Evolutionary conservation across 164 flowering plant genomes (phyloP), one percentile per base, ranked within the genome.

Genomic region (Vitis rotundifolia): DNA sequence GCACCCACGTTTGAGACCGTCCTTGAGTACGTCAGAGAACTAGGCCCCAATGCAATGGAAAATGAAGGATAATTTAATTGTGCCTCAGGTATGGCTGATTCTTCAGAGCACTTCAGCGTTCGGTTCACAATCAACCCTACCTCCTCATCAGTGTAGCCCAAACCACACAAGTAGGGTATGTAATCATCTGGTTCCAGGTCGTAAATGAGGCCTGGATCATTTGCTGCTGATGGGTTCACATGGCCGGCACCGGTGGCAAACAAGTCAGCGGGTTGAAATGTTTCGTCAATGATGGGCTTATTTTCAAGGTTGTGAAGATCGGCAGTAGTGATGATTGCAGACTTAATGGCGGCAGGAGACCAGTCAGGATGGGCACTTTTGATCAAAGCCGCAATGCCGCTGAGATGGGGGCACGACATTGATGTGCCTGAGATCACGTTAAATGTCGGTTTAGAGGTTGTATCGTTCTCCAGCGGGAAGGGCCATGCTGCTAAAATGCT

Each of bases 401-500:
- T 78, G 4, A 89, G 86, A 62, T 87, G 89, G 50, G 88, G 91
- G 49, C 85, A 79, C 0, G 88, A 76, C 87, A 87, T 84, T 3
- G 91, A 87, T 13, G 89, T 87, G 18, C 93, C 90, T 0, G 87
- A 87, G 1, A 76, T 63, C 8, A 85, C 71, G 71, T 79, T 77
- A 54, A 82, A 85, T 0, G 78, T 74, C 7, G 66, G 44, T 1
- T 65, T 70, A 0, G 78, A 63, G 8, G 67, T 70, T 0, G 72
- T 59, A 11, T 58, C 66, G 62, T 73, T 80, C 4, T 75, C 82
- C 0, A 75, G 62, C 15, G 77, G 53, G n/a, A 68, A 58, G 1
- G 85, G 84, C 87, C 88, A 88, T 8, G 87, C 92, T 16, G 90
- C 90, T 11, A 86, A 59, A 61, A 88, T 85, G 77, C 68, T 81